phyloP scores from a whole-genome alignment of 2,329 filamentous ascomycete species.

The Didymella exigua region DNA sequence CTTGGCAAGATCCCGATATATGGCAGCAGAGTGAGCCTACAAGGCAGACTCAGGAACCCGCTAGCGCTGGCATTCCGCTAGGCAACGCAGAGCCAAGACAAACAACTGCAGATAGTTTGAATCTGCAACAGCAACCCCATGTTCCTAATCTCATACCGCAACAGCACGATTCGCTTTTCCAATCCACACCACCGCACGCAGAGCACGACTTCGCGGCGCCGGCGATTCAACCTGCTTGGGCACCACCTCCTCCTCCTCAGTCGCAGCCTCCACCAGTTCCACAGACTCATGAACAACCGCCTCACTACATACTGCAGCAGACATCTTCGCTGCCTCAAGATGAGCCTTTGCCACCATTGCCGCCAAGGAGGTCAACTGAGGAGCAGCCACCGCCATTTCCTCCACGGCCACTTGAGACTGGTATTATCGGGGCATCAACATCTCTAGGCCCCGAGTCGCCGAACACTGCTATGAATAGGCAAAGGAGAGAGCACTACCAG shows the following conservation, averaged over 20 bases:
- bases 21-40: conserved; percentile 36
- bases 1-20: conserved; percentile 42
- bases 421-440: conserved; percentile 16
- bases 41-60: conserved; percentile 28
- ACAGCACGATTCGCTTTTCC: not conserved
- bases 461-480: conserved; percentile 48
- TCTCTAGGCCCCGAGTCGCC: conserved; percentile 47
- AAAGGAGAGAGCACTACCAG: conserved; percentile 79
- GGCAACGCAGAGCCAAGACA: conserved; percentile 16
- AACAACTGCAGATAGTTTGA: not conserved
- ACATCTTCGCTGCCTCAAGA: conserved; percentile 18
- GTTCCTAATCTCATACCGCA: not conserved
- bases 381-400: conserved; percentile 42
- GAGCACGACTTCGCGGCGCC: not conserved
- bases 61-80: conserved; percentile 26
- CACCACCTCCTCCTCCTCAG: conserved; percentile 5
- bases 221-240: conserved; percentile 1
- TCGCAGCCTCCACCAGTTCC: conserved; percentile 11
- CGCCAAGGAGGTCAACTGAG: conserved; percentile 42
- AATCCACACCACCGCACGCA: not conserved
- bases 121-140: conserved; percentile 8
- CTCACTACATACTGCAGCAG: conserved; percentile 6
- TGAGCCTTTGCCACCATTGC: conserved; percentile 40
- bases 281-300: conserved; percentile 3
- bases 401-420: conserved; percentile 41